These are phyloP conservation scores for Ceratobasidium sp. DNA, from an alignment of 1,284 basidiomycete genomes.

Conservation along the genomic window DNA sequence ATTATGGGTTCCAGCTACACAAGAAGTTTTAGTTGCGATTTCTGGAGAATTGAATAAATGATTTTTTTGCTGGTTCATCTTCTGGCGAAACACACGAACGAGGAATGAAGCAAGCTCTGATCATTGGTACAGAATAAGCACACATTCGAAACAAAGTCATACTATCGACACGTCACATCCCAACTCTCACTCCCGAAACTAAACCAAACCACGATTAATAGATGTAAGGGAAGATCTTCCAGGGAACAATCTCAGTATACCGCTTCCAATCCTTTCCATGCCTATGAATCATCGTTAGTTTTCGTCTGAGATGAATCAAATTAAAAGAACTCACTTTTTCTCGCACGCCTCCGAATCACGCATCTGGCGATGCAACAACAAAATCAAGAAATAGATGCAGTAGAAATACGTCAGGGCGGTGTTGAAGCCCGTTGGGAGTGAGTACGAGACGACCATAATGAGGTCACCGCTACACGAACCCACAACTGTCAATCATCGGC, in stretches of 20 bases:
- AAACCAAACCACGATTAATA: constrained; percentile 62
- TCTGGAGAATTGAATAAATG: constrained; percentile 36
- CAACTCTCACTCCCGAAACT: neutral
- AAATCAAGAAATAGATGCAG: constrained; percentile 87
- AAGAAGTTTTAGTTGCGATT: constrained; percentile 65
- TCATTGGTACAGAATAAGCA: constrained; percentile 1
- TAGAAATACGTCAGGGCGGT: constrained; percentile 99
- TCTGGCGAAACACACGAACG: no score
- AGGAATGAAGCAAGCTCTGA: no score
- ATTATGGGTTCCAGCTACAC: constrained; percentile 87
- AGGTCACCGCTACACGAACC: constrained; percentile 75
- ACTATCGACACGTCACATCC: neutral
- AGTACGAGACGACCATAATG: constrained; percentile 94
- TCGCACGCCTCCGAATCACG: constrained; percentile 95
- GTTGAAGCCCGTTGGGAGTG: constrained; percentile 90
- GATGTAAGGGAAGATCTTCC: constrained; percentile 89
- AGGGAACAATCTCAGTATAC: constrained; percentile 88
- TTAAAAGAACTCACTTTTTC: constrained; percentile 73
- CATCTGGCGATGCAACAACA: constrained; percentile 91
- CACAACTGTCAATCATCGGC: constrained; percentile 5
- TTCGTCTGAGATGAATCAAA: constrained; percentile 6
- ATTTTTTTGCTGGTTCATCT: no score
- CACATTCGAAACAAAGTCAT: constrained; percentile 22
- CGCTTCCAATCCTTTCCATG: constrained; percentile 89
- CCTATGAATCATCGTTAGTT: constrained; percentile 55